Evolutionary conservation across 176 grass and related monocot species (phyloP).

Genomic region (Avena sativa): DNA sequence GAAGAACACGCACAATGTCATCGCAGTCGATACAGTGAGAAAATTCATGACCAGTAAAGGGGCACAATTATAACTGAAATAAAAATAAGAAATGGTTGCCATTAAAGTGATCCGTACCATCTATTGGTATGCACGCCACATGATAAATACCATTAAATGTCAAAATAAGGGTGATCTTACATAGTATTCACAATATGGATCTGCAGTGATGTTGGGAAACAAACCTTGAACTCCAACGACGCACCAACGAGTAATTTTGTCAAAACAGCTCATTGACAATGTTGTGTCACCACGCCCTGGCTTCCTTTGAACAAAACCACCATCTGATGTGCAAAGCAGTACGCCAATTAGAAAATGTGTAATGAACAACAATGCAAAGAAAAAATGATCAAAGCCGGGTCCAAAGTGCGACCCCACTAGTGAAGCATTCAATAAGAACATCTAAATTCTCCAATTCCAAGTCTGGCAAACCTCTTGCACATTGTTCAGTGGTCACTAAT

Average conservation of each 20-base stretch:
- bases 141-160: background rate
- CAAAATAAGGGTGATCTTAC: background rate
- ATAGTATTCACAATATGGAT: background rate
- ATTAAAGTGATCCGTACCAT: background rate
- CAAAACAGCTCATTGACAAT: conserved; percentile 87
- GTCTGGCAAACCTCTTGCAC: background rate
- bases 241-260: conserved; percentile 86
- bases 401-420: background rate
- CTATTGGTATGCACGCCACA: background rate
- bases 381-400: background rate
- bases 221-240: conserved; percentile 87
- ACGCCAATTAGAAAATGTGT: background rate
- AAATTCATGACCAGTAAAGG: background rate
- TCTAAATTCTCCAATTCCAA: background rate
- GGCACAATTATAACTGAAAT: background rate
- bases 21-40: background rate
- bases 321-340: conserved; percentile 37
- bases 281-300: conserved; percentile 81
- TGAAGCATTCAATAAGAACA: background rate
- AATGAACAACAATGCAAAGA: background rate
- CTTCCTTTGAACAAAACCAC: conserved; percentile 70
- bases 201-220: background rate
- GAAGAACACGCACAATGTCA: background rate
- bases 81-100: background rate
- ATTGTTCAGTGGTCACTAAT: background rate